Evolutionary conservation across 2,329 filamentous ascomycete species (phyloP), one percentile per base, ranked within the genome.

Genomic region (Claviceps fusiformis): DNA sequence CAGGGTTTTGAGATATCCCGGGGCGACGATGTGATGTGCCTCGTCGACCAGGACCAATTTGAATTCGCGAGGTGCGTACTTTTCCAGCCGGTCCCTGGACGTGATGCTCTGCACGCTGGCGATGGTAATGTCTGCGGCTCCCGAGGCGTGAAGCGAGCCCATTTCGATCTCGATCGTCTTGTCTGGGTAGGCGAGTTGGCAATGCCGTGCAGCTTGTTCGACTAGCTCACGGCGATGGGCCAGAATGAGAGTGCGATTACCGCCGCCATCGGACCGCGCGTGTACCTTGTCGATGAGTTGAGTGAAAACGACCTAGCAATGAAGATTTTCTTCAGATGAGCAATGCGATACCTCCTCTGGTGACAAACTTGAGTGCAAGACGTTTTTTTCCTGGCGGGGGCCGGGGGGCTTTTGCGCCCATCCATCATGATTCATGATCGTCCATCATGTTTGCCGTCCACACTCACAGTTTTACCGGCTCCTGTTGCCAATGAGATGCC

Each of bases 1-100:
- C 50, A 98, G 73, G 0, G 83, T 78, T 46, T 79, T 77, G 58
- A 95, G 75, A 64, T 97, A 97, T 8, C 83, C 82, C 2, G 81
- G 77, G 0, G 93, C 87, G 48, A 96, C 91, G 54, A 97, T 95
- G 69, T 98, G 93, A 67, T 98, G 93, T 5, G 92, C 93, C 70
- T 98, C 93, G 60, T 98, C 93, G 4, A 98, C 92, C 3, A 98
- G 77, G 0, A 98, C 74, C 0, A 98, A 80, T 70, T 98, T 98
- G 75, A 92, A 97, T 8, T 74, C 75, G 0, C 68, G 69, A 0
- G 90, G 87, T 60, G 95, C 81, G 63, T 92, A 97, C 65, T 95
- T 96, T 41, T 69, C 65, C n/a, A 97, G 77, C 2, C 93, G 81
- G 53, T 85, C 80, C 13, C 81, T 80, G 5, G 88, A 95, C 8